phyloP scores from a whole-genome alignment of 768 basidiomycete genomes.

The Pulveroboletus sp. region DNA sequence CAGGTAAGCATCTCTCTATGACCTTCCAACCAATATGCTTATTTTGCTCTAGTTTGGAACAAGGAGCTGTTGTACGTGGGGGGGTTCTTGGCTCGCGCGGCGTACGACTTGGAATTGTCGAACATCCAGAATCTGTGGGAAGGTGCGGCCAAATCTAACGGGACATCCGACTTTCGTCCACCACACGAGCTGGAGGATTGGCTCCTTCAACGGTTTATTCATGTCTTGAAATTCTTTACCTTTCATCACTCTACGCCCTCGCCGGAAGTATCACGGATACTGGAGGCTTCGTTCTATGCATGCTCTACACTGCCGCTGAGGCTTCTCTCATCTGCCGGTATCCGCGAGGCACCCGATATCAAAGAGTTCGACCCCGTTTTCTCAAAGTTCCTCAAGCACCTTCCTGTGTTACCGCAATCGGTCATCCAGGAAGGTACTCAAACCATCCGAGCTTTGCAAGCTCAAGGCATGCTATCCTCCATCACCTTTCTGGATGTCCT shows the following conservation, averaged over 20 bases:
- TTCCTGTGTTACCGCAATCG: slow-evolving; percentile 70
- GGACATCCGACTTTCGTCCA: slow-evolving; percentile 25
- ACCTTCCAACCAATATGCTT: neutral
- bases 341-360: slow-evolving; percentile 62
- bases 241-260: slow-evolving; percentile 89
- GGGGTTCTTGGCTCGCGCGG: slow-evolving; percentile 75
- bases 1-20: slow-evolving; percentile 43
- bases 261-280: slow-evolving; percentile 62
- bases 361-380: slow-evolving; percentile 74
- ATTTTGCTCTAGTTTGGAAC: slow-evolving; percentile 69
- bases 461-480: slow-evolving; percentile 62
- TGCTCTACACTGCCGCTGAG: slow-evolving; percentile 57
- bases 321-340: slow-evolving; percentile 73
- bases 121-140: slow-evolving; percentile 62
- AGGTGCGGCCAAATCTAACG: slow-evolving; percentile 36
- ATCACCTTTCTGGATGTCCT: slow-evolving; percentile 85
- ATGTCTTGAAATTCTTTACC: slow-evolving; percentile 86
- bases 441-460: slow-evolving; percentile 62
- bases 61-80: slow-evolving; percentile 83
- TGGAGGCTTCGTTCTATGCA: slow-evolving; percentile 79
- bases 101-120: slow-evolving; percentile 81
- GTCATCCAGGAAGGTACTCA: slow-evolving; percentile 52
- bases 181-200: slow-evolving; percentile 45
- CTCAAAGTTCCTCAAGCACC: slow-evolving; percentile 68
- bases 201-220: slow-evolving; percentile 63